phyloP scores from a whole-genome alignment of 805 yeast species.

The Pichia kluyveri region DNA sequence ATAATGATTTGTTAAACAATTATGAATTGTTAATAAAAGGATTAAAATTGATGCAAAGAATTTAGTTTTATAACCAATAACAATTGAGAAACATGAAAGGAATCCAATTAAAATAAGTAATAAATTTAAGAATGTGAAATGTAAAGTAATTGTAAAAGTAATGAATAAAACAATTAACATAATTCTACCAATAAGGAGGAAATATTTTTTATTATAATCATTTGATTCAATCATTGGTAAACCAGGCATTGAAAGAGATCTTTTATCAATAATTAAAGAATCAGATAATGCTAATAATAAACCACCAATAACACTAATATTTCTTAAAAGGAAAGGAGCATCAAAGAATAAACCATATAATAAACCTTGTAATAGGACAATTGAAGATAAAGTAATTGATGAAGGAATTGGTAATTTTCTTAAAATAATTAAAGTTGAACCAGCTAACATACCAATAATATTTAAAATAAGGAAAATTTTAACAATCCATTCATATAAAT shows the following conservation, averaged over 20 bases:
- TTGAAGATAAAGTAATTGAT: constrained; percentile 56
- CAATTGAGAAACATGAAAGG: constrained; percentile 63
- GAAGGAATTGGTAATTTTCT: constrained; percentile 64
- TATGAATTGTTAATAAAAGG: constrained; percentile 63
- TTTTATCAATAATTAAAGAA: constrained; percentile 68
- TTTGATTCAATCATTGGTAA: constrained; percentile 63
- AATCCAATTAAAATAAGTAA: constrained; percentile 64
- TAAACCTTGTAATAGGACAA: constrained; percentile 75
- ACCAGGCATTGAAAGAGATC: constrained; percentile 62
- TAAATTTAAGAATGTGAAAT: constrained; percentile 60
- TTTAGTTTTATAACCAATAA: constrained; percentile 88
- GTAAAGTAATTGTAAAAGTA: constrained; percentile 71
- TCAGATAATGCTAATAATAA: constrained; percentile 80
- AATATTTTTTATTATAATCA: constrained; percentile 64
- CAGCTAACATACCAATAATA: constrained; percentile 59
- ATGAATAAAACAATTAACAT: constrained; percentile 76
- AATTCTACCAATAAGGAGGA: constrained; percentile 80
- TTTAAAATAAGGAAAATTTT: constrained; percentile 59
- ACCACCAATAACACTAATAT: constrained; percentile 88
- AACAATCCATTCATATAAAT: constrained; percentile 68
- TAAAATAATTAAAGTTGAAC: constrained; percentile 62
- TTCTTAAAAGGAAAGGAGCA: constrained; percentile 73
- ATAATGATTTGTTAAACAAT: constrained; percentile 74
- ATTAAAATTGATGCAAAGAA: constrained; percentile 71
- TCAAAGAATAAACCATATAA: constrained; percentile 84